Percentiles rank a stretch among this genome's conserved stretches.
These are phyloP conservation scores for Chionographis japonica DNA, from an alignment of 106 monocot species.

Conservation along the genomic window DNA sequence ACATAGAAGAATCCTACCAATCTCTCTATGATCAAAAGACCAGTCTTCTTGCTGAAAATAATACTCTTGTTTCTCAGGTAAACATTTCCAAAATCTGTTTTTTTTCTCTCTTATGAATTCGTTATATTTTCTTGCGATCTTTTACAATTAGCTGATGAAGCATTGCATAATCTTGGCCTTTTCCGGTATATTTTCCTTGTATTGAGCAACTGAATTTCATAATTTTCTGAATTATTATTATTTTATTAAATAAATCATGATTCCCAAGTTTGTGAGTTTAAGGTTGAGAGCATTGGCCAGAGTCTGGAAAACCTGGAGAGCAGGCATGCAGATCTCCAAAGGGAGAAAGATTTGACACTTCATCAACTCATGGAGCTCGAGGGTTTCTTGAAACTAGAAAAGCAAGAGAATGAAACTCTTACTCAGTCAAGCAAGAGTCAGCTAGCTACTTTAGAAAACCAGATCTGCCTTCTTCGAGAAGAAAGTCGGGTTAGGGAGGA, in stretches of 20 bases:
- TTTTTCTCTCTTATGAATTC: neutral
- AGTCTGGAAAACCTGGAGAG: constrained; percentile 28
- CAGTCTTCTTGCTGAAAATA: constrained; percentile 24
- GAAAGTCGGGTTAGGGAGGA: constrained; percentile 19
- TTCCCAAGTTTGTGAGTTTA: constrained; percentile 3
- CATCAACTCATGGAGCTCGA: constrained; percentile 32
- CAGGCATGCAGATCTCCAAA: constrained; percentile 29
- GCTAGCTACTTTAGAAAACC: constrained; percentile 15
- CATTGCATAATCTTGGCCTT: too few species aligned
- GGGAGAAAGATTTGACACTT: constrained; percentile 25
- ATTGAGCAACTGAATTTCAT: too few species aligned
- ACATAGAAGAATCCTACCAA: constrained; percentile 17
- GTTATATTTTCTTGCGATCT: neutral
- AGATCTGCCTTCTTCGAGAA: constrained; percentile 19
- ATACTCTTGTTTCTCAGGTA: constrained; percentile 31
- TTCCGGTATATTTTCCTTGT: too few species aligned
- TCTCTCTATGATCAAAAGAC: constrained; percentile 25
- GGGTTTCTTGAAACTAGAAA: constrained; percentile 19
- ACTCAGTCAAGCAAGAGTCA: constrained; percentile 15
- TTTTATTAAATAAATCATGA: constrained; percentile 7
- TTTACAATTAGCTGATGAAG: too few species aligned
- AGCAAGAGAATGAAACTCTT: constrained; percentile 22
- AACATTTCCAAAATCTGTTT: neutral
- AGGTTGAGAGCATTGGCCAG: constrained; percentile 22
- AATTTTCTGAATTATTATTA: too few species aligned